Conservation (phyloP, 2,329 filamentous ascomycete species). For the Purpureocillium lavendulum region DNA sequence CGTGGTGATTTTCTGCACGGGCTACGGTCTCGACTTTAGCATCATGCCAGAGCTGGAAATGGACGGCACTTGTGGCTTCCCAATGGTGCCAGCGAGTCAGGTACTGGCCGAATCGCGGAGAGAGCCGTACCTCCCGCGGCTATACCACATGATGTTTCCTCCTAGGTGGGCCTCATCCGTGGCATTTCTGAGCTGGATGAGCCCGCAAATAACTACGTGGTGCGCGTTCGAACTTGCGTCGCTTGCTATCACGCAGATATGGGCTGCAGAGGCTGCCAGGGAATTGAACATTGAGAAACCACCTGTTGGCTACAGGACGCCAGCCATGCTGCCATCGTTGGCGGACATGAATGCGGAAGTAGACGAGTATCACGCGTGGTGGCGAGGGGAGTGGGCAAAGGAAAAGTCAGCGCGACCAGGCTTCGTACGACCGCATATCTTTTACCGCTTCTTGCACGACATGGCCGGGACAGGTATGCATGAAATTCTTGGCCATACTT, state of each 20-base stretch:
- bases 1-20: slow-evolving; percentile 26
- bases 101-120: too few species aligned
- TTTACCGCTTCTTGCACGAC: slow-evolving; percentile 16
- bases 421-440: slow-evolving; percentile 11
- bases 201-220: slow-evolving; percentile 21
- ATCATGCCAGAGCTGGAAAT: slow-evolving; percentile 12
- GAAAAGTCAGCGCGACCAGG: slow-evolving; percentile 13
- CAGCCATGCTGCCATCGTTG: slow-evolving; percentile 11
- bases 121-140: slow-evolving; percentile 15
- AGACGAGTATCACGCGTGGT: slow-evolving; percentile 17
- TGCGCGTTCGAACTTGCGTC: slow-evolving; percentile 28
- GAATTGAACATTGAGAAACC: background rate
- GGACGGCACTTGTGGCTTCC: slow-evolving; percentile 1
- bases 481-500: slow-evolving; percentile 14
- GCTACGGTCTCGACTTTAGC: slow-evolving; percentile 23
- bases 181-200: slow-evolving; percentile 27
- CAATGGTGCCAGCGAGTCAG: background rate
- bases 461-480: slow-evolving; percentile 17
- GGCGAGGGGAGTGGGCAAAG: slow-evolving; percentile 12
- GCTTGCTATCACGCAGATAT: slow-evolving; percentile 32
- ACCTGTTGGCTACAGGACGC: slow-evolving; percentile 8
- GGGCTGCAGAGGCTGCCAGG: slow-evolving; percentile 9
- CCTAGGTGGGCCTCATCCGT: slow-evolving; percentile 29
- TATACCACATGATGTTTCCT: slow-evolving; percentile 35
- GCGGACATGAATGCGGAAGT: slow-evolving; percentile 16